These are phyloP conservation scores for Quillaja saponaria DNA, from an alignment of 306 rosid genomes.

Conservation along the genomic window DNA sequence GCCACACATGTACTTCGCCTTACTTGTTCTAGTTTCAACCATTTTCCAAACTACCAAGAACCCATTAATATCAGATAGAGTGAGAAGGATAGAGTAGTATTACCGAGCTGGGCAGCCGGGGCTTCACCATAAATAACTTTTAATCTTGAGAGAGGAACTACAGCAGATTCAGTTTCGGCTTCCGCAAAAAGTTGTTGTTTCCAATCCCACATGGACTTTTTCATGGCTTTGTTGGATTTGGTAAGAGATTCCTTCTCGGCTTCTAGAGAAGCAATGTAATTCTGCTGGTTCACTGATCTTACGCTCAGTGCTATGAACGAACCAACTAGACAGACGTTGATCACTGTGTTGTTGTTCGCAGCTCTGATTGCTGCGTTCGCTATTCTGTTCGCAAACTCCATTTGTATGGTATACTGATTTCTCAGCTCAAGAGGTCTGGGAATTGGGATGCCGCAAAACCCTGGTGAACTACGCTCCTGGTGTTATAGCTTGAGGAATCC, in stretches of 20 bases:
- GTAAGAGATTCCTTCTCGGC: conserved; percentile 66
- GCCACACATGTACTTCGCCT: too few species aligned
- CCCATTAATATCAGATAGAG: too few species aligned
- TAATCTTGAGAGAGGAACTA: conserved; percentile 62
- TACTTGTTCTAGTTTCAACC: too few species aligned
- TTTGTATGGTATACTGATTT: too few species aligned
- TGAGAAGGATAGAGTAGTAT: too few species aligned
- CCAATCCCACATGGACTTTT: conserved; percentile 76
- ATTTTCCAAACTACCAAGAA: too few species aligned
- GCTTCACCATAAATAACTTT: conserved; percentile 73
- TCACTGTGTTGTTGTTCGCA: conserved; percentile 52
- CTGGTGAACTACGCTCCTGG: too few species aligned
- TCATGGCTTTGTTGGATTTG: conserved; percentile 64
- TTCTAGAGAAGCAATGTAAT: conserved; percentile 58
- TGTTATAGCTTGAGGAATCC: too few species aligned
- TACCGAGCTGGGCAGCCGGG: conserved; percentile 53
- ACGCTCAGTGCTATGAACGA: conserved; percentile 49
- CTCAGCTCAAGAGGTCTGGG: too few species aligned
- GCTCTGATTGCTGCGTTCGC: conserved; percentile 42
- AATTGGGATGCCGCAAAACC: too few species aligned
- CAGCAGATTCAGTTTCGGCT: conserved; percentile 47
- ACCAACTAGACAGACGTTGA: conserved; percentile 53
- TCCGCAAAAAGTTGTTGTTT: conserved; percentile 77
- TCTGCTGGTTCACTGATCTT: conserved; percentile 66
- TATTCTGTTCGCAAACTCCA: conserved; percentile 61